A percentile compares a stretch with the other conserved stretches of the same genome.
These are phyloP conservation scores for Peterozyma xylosa DNA, from an alignment of 805 yeast species.

Conservation along the genomic window DNA sequence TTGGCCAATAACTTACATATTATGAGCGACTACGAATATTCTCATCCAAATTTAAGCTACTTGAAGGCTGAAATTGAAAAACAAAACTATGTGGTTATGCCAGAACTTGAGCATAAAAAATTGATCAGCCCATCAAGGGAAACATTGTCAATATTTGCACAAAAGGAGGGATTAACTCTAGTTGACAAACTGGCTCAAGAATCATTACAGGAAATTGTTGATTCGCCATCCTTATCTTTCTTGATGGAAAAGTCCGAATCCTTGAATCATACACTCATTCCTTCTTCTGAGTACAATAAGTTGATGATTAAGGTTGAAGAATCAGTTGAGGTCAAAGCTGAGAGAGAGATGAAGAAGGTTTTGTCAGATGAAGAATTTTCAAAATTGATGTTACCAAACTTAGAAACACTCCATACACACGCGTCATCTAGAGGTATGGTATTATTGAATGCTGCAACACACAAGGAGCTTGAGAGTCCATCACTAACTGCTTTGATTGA, in stretches of 20 bases:
- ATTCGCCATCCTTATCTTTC: conserved; percentile 19
- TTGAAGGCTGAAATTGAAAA: not conserved
- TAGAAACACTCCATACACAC: no score
- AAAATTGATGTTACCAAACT: no score
- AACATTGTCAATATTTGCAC: no score
- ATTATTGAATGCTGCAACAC: conserved; percentile 12
- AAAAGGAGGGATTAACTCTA: conserved; percentile 8
- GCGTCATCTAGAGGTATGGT: conserved; percentile 3
- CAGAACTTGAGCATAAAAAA: not conserved
- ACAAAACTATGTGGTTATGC: not conserved
- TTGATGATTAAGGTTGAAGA: conserved; percentile 6
- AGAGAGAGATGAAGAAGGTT: conserved; percentile 10
- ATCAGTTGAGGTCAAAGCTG: conserved; percentile 14
- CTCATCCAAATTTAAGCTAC: conserved; percentile 1
- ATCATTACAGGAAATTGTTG: conserved; percentile 10
- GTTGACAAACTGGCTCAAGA: conserved; percentile 11
- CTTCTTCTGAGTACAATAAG: conserved; percentile 14
- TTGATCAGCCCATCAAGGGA: not conserved
- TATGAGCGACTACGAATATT: not conserved
- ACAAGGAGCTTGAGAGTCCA: conserved; percentile 15
- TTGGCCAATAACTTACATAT: not conserved
- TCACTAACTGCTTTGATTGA: conserved; percentile 18
- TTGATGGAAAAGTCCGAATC: conserved; percentile 14
- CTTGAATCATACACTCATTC: conserved; percentile 18
- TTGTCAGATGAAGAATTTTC: no score